These are phyloP conservation scores for Pestalotiopsis fici DNA, from an alignment of 2,329 filamentous ascomycete genomes.

Conservation along the genomic window DNA sequence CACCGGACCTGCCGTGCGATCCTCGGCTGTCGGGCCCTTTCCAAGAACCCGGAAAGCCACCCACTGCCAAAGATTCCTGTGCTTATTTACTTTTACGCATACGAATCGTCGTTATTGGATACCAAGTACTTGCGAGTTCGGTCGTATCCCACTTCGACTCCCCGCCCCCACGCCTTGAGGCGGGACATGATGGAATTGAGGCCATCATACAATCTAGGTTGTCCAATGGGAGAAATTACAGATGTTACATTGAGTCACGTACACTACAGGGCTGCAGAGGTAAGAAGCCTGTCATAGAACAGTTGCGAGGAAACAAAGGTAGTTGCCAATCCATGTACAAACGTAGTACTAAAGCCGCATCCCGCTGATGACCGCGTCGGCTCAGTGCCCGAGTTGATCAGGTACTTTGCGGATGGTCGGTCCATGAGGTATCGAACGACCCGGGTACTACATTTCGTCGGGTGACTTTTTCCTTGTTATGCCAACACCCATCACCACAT, in stretches of 20 bases:
- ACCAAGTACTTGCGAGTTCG: neutral
- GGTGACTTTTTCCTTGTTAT: neutral
- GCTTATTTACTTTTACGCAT: neutral
- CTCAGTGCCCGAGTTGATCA: neutral
- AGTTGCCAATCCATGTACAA: neutral
- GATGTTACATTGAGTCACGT: slow-evolving; percentile 6
- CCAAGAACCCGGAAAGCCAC: neutral
- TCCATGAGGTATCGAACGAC: neutral
- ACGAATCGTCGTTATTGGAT: neutral
- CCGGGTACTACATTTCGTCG: neutral
- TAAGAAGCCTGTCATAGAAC: neutral
- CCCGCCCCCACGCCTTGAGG: slow-evolving; percentile 6
- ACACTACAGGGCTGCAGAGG: neutral
- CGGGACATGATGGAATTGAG: neutral
- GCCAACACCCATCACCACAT: neutral
- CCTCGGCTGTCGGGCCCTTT: neutral
- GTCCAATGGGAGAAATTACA: slow-evolving; percentile 8
- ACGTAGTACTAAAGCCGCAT: neutral
- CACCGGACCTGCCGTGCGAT: neutral
- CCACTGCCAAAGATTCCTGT: neutral
- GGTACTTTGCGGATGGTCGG: neutral
- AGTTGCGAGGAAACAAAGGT: neutral
- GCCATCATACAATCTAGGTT: neutral
- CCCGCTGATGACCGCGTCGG: neutral
- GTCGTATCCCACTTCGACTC: neutral